These are phyloP conservation scores for Teunomyces aglyptinius DNA, from an alignment of 805 yeast genomes.

Conservation along the genomic window DNA sequence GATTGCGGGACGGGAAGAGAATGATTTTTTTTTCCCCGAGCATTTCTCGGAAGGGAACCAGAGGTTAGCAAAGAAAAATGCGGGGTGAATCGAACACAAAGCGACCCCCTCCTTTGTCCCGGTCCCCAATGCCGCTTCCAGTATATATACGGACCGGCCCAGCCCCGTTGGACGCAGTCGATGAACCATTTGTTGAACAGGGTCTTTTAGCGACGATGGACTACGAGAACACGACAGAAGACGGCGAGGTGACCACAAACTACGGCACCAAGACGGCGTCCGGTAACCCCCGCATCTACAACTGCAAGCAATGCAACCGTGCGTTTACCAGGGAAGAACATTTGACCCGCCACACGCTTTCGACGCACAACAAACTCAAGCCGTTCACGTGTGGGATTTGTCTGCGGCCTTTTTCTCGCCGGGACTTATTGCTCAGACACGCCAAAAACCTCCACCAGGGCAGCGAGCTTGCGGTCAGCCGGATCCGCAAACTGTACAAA, in stretches of 20 bases:
- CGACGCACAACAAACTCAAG: slow-evolving; percentile 44
- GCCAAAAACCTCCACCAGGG: slow-evolving; percentile 47
- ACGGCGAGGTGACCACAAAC: slow-evolving; percentile 5
- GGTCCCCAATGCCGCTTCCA: background rate
- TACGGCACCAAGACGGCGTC: slow-evolving; percentile 43
- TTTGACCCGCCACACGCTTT: slow-evolving; percentile 39
- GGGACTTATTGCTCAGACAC: slow-evolving; percentile 43
- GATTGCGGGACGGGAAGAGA: too few relatives aligned
- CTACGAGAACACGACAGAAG: slow-evolving; percentile 1
- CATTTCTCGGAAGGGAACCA: background rate
- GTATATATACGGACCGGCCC: slow-evolving; percentile 1
- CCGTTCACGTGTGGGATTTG: slow-evolving; percentile 47
- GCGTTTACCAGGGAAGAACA: slow-evolving; percentile 50
- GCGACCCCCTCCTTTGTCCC: slow-evolving; percentile 9
- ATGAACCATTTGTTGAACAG: too few relatives aligned
- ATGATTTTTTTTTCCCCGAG: slow-evolving; percentile 4
- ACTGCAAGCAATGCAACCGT: slow-evolving; percentile 40
- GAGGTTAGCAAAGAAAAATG: slow-evolving; percentile 3
- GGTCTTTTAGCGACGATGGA: background rate
- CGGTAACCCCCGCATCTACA: slow-evolving; percentile 43
- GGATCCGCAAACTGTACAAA: slow-evolving; percentile 40
- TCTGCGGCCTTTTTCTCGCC: slow-evolving; percentile 39
- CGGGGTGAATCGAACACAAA: slow-evolving; percentile 13
- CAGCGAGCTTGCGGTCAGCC: slow-evolving; percentile 40
- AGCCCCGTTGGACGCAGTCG: background rate